These are phyloP conservation scores for Hyaloperonospora arabidopsidis DNA, from an alignment of 352 stramenopile species.

Conservation along the genomic window DNA sequence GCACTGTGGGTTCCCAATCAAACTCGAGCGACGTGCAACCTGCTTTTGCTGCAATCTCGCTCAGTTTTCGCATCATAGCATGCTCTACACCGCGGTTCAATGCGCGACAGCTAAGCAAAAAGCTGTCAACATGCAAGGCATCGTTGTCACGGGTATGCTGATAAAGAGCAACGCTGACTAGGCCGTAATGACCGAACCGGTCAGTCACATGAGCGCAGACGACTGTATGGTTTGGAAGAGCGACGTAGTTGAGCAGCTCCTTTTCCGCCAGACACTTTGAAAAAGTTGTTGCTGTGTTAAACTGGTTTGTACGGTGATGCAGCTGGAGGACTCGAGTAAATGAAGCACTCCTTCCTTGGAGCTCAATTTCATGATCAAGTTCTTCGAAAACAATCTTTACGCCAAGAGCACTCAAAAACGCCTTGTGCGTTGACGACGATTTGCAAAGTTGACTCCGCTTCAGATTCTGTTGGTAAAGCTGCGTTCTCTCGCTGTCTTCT, in stretches of 20 bases:
- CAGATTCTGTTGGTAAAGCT: constrained; percentile 52
- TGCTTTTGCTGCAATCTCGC: constrained; percentile 23
- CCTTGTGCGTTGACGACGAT: constrained; percentile 31
- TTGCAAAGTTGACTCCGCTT: constrained; percentile 31
- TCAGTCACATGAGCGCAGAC: constrained; percentile 60
- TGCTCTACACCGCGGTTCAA: constrained; percentile 69
- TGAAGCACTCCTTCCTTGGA: constrained; percentile 12
- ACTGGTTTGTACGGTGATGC: constrained; percentile 67
- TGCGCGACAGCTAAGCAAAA: constrained; percentile 63
- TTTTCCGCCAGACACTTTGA: constrained; percentile 33
- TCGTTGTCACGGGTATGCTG: constrained; percentile 8
- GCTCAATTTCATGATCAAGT: constrained; percentile 18
- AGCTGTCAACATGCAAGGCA: constrained; percentile 40
- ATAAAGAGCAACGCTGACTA: constrained; percentile 46
- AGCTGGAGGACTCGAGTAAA: constrained; percentile 51
- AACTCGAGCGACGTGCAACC: constrained; percentile 24
- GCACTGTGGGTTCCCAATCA: constrained; percentile 53
- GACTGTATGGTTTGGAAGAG: constrained; percentile 14
- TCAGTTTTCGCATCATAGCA: constrained; percentile 46
- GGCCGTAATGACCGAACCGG: constrained; percentile 66
- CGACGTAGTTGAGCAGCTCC: constrained; percentile 25
- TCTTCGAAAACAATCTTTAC: constrained; percentile 62
- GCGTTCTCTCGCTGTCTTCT: constrained; percentile 46
- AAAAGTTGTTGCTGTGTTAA: constrained; percentile 55
- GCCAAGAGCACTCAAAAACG: constrained; percentile 61